Conservation (phyloP, 768 basidiomycete species). For the Lactarius pseudohatsudake region DNA sequence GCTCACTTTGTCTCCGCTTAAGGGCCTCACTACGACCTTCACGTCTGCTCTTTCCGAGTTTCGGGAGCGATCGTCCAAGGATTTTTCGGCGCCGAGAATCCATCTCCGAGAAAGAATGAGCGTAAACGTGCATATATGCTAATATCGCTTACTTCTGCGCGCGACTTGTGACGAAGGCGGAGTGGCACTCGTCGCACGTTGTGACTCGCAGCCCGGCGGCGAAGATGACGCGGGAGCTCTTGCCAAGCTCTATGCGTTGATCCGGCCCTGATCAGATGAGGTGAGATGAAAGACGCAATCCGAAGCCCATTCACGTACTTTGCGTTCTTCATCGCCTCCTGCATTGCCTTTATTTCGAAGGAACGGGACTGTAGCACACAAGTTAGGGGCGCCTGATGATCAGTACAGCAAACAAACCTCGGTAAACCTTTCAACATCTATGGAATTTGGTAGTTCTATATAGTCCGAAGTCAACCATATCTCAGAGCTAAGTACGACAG, state of each 20-base stretch:
- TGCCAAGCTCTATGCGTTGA: constrained; percentile 89
- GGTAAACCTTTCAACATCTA: constrained; percentile 88
- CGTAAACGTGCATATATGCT: neutral
- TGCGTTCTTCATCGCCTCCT: constrained; percentile 78
- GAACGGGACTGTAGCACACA: constrained; percentile 61
- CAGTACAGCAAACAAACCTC: constrained; percentile 49
- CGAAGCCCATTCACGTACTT: constrained; percentile 43
- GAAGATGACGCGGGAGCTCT: constrained; percentile 85
- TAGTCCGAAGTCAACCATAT: neutral
- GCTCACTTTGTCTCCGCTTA: constrained; percentile 71
- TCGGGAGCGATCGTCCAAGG: constrained; percentile 50
- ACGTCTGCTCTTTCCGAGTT: constrained; percentile 61
- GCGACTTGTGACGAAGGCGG: constrained; percentile 79
- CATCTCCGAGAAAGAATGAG: constrained; percentile 43
- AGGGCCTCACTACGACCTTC: constrained; percentile 60
- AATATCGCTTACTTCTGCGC: constrained; percentile 61
- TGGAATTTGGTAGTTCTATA: constrained; percentile 64
- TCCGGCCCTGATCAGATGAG: constrained; percentile 46
- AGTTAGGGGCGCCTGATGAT: constrained; percentile 6
- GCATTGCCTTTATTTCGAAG: constrained; percentile 91
- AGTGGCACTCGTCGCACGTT: constrained; percentile 87
- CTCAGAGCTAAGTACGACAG: neutral
- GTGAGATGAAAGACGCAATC: constrained; percentile 1
- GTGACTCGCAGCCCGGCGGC: constrained; percentile 92
- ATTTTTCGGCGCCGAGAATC: constrained; percentile 46